These are phyloP conservation scores for Alternaria novae-zelandiae DNA, from an alignment of 2,329 filamentous ascomycete genomes.

Conservation along the genomic window DNA sequence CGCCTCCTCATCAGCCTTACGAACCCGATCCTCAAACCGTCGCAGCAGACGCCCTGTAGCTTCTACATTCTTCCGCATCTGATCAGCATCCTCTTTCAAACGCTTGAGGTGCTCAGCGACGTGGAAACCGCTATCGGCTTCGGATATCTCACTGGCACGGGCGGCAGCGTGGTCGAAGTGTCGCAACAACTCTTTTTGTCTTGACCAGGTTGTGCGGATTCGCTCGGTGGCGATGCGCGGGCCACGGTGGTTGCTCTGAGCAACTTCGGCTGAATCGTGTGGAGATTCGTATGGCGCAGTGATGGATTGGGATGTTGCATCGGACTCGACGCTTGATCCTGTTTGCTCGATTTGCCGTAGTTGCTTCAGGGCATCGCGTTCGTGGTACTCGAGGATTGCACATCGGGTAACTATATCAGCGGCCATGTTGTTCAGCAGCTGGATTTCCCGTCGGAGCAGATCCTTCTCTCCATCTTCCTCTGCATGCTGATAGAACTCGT, in stretches of 20 bases:
- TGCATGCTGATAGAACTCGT: conserved; percentile 17
- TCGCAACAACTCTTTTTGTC: conserved; percentile 10
- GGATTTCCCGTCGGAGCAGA: conserved; percentile 17
- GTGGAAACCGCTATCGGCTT: conserved; percentile 1
- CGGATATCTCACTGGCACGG: not conserved
- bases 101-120: conserved; percentile 1
- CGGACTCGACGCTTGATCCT: not conserved
- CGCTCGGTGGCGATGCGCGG: conserved; percentile 8
- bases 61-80: conserved; percentile 14
- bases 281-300: not conserved
- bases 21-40: conserved; percentile 20
- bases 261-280: not conserved
- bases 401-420: conserved; percentile 6
- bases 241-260: not conserved
- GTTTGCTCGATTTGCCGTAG: conserved; percentile 16
- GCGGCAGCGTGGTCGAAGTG: conserved; percentile 4
- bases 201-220: conserved; percentile 10
- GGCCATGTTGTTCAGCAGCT: conserved; percentile 23
- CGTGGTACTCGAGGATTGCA: conserved; percentile 20
- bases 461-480: conserved; percentile 22
- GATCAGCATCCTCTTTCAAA: conserved; percentile 1
- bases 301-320: not conserved
- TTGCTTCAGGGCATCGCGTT: conserved; percentile 23
- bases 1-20: conserved; percentile 12
- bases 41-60: conserved; percentile 23